Evolutionary conservation across 192 early-diverging fungal species (phyloP).

Genomic region (Coemansia sp.): DNA sequence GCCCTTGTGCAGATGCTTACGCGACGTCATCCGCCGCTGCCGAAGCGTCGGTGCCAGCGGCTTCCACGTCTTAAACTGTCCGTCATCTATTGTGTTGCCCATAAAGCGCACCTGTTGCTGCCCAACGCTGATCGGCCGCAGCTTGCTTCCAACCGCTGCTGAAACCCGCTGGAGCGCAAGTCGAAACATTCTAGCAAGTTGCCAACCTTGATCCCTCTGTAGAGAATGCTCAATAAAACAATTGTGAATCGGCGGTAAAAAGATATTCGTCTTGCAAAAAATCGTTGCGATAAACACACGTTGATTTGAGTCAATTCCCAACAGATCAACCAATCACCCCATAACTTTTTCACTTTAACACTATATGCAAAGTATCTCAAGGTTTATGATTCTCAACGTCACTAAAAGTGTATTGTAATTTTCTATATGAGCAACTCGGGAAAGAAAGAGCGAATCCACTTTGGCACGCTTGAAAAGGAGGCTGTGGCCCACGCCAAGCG

Average conservation of each 20-base stretch:
- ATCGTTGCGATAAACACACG: background rate
- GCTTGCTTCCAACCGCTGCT: background rate
- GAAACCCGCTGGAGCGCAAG: slow-evolving; percentile 11
- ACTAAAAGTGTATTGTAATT: background rate
- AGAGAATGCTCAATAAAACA: background rate
- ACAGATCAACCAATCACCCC: background rate
- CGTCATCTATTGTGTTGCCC: slow-evolving; percentile 52
- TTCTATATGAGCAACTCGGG: slow-evolving; percentile 10
- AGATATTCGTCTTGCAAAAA: background rate
- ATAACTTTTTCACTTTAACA: background rate
- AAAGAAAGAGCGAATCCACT: slow-evolving; percentile 19
- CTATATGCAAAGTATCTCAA: too few species aligned
- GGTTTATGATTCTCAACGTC: too few species aligned
- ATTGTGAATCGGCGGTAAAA: background rate
- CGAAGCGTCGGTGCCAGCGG: slow-evolving; percentile 81
- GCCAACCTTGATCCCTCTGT: background rate
- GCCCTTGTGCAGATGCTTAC: slow-evolving; percentile 87
- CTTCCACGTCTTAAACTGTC: slow-evolving; percentile 92
- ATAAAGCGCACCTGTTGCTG: slow-evolving; percentile 25
- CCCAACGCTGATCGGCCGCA: background rate
- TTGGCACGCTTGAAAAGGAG: slow-evolving; percentile 36
- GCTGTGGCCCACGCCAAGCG: slow-evolving; percentile 46
- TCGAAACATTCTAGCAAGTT: slow-evolving; percentile 15
- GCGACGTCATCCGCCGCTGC: slow-evolving; percentile 79
- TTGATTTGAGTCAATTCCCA: background rate